Conservation (phyloP, 2,329 filamentous ascomycete species). For the Coniella lustricola region DNA sequence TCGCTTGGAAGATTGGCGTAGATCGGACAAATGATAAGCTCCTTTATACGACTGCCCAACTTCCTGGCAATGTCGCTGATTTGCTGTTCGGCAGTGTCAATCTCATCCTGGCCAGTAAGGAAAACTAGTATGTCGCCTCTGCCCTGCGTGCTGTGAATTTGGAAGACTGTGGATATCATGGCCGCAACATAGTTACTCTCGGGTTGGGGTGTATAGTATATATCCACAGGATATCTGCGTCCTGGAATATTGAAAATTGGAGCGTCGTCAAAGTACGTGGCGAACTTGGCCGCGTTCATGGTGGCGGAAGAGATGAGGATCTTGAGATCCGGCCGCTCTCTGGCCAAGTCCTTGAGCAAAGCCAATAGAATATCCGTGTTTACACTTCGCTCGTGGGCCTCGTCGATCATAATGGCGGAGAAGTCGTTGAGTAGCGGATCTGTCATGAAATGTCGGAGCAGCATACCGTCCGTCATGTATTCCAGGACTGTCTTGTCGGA, state of each 20-base stretch:
- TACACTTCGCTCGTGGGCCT: conserved; percentile 90
- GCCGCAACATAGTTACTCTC: conserved; percentile 92
- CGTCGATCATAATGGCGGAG: conserved; percentile 89
- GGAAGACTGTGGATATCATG: conserved; percentile 87
- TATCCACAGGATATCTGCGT: conserved; percentile 79
- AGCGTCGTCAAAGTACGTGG: conserved; percentile 82
- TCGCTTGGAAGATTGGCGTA: conserved; percentile 92
- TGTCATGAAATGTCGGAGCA: conserved; percentile 82
- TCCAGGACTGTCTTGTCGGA: conserved; percentile 87
- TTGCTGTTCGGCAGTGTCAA: conserved; percentile 78
- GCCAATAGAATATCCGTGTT: conserved; percentile 86
- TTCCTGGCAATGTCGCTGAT: conserved; percentile 82
- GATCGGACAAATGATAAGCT: conserved; percentile 86
- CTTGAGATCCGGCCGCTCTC: conserved; percentile 77
- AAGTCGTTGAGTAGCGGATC: conserved; percentile 80
- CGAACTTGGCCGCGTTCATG: conserved; percentile 89
- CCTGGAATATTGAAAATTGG: conserved; percentile 95
- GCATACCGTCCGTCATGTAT: conserved; percentile 97
- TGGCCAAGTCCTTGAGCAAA: conserved; percentile 79
- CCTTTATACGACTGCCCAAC: conserved; percentile 73
- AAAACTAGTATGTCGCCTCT: conserved; percentile 91
- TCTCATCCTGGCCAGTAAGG: conserved; percentile 92
- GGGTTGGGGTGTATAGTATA: conserved; percentile 82
- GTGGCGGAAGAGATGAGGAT: conserved; percentile 90
- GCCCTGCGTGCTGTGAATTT: conserved; percentile 83